Evolutionary conservation across 345 rosid genomes (phyloP).

Genomic region (Turritis glabra): DNA sequence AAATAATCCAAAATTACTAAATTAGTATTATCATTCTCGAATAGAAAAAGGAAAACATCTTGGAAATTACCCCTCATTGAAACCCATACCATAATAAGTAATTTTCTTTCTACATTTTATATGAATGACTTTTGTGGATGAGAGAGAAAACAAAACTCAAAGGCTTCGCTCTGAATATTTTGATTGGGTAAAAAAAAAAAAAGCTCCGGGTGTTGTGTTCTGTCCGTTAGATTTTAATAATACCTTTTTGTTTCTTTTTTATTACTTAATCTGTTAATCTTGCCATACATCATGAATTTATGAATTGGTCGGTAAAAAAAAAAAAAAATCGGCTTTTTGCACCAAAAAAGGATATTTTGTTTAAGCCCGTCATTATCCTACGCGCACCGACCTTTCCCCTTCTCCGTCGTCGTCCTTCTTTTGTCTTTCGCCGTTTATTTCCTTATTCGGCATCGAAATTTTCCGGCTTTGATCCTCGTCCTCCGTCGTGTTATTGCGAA

Average conservation of each 20-base stretch:
- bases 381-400: constrained; percentile 20
- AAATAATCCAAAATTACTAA: background rate
- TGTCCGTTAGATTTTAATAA: background rate
- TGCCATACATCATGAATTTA: background rate
- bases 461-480: background rate
- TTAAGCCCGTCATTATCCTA: constrained; percentile 30
- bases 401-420: constrained; percentile 33
- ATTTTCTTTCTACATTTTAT: background rate
- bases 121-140: constrained; percentile 1
- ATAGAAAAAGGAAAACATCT: background rate
- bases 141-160: background rate
- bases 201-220: constrained; percentile 22
- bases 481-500: constrained; percentile 8
- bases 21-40: background rate
- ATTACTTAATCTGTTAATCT: background rate
- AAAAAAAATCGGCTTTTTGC: constrained; percentile 7
- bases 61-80: background rate
- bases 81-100: constrained; percentile 3
- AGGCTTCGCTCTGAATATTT: background rate
- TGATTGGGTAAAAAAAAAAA: constrained; percentile 6
- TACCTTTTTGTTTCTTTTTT: background rate
- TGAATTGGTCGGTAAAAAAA: background rate
- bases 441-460: background rate
- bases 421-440: constrained; percentile 7
- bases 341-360: constrained; percentile 20